Evolutionary conservation across 306 rosid genomes (phyloP), one percentile per base, ranked within the genome.

Genomic region (Abrus pulchellus): DNA sequence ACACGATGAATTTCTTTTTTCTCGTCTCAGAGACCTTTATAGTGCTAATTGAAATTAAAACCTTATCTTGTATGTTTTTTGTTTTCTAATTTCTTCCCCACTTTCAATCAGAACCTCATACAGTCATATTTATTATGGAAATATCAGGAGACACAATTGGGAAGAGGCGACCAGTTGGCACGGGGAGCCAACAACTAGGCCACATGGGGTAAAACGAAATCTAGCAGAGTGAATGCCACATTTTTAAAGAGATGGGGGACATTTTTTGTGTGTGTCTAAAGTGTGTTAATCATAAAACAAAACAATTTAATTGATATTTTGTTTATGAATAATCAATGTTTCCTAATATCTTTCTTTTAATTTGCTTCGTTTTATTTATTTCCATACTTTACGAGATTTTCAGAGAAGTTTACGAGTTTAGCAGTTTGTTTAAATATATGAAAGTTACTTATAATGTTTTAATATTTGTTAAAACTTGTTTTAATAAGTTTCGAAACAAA

Each of bases 91-190:
- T 44, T 45, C 32, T 47, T 5, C 6, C 28, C 29, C 6, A 29
- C 20, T 70, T 6, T 79, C 36, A 50, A 61, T 34, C 11, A 49
- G 20, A 28, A 55, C 7, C 53, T 65, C 40, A 2, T 20, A 20
- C 40, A 36, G 40, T 36, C 28, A 47, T 28, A 14, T 8, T 45
- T 38, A 43, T 43, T 7, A 75, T 44, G 3, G 41, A 57, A 69
- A 27, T 59, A 34, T 68, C 64, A 3, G 6, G 27, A 75, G 72
- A 44, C 79, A 62, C 60, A 27, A 34, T 70, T 71, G 79, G 9
- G 86, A 76, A 56, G 87, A 47, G 86, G 83, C 81, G 81, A 86
- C 86, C 71, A 13, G 86, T 79, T 80, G 87, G 84, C 82, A 72
- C 4, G 6, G 13, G 11, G 47, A 29, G 74, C 30, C 65, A 60